A percentile compares a stretch with the other conserved stretches of the same genome.
These are phyloP conservation scores for Alternaria gansuensis DNA, from an alignment of 2,329 filamentous ascomycete genomes.

Conservation along the genomic window DNA sequence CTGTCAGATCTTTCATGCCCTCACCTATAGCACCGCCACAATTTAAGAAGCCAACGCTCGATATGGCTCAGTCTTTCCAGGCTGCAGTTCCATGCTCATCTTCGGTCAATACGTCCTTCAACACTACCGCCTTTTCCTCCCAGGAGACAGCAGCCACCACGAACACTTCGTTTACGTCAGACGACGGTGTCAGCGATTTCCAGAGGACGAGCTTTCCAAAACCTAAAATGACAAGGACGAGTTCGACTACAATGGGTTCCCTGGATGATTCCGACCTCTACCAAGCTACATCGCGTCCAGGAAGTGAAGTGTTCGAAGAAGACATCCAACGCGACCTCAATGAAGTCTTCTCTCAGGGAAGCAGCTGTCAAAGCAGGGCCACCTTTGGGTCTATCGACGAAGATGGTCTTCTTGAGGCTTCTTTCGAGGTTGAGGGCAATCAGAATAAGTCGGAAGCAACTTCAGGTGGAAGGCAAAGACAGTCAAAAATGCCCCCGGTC, in stretches of 20 bases:
- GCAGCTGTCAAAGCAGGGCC: slow-evolving; percentile 31
- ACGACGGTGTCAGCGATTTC: slow-evolving; percentile 18
- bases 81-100: slow-evolving; percentile 18
- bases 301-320: slow-evolving; percentile 6
- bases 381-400: slow-evolving; percentile 43
- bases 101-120: slow-evolving; percentile 39
- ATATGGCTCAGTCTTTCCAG: slow-evolving; percentile 36
- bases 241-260: slow-evolving; percentile 34
- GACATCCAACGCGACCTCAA: slow-evolving; percentile 15
- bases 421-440: slow-evolving; percentile 24
- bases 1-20: slow-evolving; percentile 8
- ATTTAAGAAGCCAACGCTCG: slow-evolving; percentile 38
- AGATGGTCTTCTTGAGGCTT: slow-evolving; percentile 27
- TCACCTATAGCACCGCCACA: slow-evolving; percentile 6
- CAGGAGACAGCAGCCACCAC: slow-evolving; percentile 33
- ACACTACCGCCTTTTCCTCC: slow-evolving; percentile 33
- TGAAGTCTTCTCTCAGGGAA: slow-evolving; percentile 23
- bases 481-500: background rate
- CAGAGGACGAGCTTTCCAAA: background rate
- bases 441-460: background rate
- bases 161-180: slow-evolving; percentile 40
- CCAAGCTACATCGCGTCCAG: slow-evolving; percentile 16
- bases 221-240: slow-evolving; percentile 25
- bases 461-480: background rate
- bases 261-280: slow-evolving; percentile 30